Conservation (phyloP, 1,139 yeast genomes). For the Schizosaccharomyces versatilis region DNA sequence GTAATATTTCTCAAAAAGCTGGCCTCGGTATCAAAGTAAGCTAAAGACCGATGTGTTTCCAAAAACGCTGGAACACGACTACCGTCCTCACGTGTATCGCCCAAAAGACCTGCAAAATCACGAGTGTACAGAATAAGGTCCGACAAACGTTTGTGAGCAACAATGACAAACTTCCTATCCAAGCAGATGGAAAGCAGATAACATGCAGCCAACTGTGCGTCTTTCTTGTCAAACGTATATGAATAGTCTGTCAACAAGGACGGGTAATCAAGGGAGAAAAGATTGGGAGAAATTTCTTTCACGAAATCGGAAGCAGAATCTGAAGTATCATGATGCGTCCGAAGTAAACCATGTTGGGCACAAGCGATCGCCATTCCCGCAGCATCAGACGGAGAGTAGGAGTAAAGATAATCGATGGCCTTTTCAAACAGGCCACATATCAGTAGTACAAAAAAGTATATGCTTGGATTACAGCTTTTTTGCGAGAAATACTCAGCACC, state of each 20-base stretch:
- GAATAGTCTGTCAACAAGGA: constrained; percentile 30
- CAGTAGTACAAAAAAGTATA: constrained; percentile 55
- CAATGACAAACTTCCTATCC: constrained; percentile 18
- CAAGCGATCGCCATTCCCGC: constrained; percentile 76
- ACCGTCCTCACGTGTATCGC: constrained; percentile 60
- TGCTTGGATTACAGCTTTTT: constrained; percentile 37
- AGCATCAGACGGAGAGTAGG: constrained; percentile 57
- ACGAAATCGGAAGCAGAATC: constrained; percentile 15
- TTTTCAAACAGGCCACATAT: constrained; percentile 63
- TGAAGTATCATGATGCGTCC: constrained; percentile 23
- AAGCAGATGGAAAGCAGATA: constrained; percentile 56
- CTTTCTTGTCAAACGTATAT: constrained; percentile 58
- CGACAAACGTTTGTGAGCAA: constrained; percentile 60
- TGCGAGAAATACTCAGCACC: constrained; percentile 54
- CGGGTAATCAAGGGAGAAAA: constrained; percentile 18
- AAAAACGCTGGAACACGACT: constrained; percentile 63
- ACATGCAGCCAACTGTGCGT: constrained; percentile 79
- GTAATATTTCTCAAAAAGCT: constrained; percentile 46
- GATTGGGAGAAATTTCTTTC: not conserved
- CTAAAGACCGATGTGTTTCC: constrained; percentile 52
- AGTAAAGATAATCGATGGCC: constrained; percentile 52
- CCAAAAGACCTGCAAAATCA: constrained; percentile 60
- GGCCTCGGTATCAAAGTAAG: constrained; percentile 33
- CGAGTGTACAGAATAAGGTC: constrained; percentile 72
- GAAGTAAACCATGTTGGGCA: constrained; percentile 50